These are phyloP conservation scores for Astraeus odoratus DNA, from an alignment of 768 basidiomycete species.

Conservation along the genomic window DNA sequence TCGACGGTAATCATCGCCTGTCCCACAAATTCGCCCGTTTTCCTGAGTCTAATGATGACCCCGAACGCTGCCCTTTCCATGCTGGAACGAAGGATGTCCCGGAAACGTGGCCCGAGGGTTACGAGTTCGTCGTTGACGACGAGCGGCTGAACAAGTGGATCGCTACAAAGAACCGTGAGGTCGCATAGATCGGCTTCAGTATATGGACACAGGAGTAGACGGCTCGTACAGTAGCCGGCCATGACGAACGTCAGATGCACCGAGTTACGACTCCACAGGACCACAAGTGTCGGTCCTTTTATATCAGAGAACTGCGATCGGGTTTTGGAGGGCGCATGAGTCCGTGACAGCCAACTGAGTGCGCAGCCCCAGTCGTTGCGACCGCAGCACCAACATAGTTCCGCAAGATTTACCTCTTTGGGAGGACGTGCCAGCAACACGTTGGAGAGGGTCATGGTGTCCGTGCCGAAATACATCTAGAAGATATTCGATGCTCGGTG, in stretches of 20 bases:
- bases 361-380: too few relatives aligned
- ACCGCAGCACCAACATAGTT: too few relatives aligned
- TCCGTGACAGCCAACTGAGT: too few relatives aligned
- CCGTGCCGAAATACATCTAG: too few relatives aligned
- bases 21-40: conserved; percentile 27
- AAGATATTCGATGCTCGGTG: too few relatives aligned
- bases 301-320: not conserved
- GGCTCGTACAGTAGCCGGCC: conserved; percentile 23
- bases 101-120: conserved; percentile 12
- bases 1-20: conserved; percentile 22
- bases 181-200: conserved; percentile 26
- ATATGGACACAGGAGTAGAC: conserved; percentile 28
- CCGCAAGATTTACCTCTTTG: too few relatives aligned
- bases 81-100: conserved; percentile 12
- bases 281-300: not conserved
- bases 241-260: conserved; percentile 5
- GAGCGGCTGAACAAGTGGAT: conserved; percentile 21
- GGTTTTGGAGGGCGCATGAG: too few relatives aligned
- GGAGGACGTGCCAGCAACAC: too few relatives aligned
- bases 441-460: too few relatives aligned
- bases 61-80: conserved; percentile 23
- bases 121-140: conserved; percentile 10
- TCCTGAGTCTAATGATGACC: conserved; percentile 22
- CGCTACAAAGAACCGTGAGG: conserved; percentile 23
- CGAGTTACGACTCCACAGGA: too few relatives aligned